Conservation (phyloP, 2,329 filamentous ascomycete species). For the Curvularia lunata region DNA sequence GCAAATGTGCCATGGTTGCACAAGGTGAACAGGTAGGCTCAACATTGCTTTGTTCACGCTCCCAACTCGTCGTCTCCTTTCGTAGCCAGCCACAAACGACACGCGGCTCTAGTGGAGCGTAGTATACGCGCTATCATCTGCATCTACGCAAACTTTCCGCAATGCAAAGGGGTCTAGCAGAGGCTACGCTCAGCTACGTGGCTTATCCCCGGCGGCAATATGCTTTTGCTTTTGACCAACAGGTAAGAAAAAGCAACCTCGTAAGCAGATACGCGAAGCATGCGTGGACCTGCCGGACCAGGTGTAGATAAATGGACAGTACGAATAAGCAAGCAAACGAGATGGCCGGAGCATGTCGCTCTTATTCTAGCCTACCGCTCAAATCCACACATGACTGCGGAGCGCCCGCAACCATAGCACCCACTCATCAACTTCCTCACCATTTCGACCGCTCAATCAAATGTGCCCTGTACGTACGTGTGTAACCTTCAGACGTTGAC, state of each 20-base stretch:
- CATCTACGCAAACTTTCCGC: neutral
- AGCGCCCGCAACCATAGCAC: neutral
- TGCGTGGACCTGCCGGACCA: neutral
- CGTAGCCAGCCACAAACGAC: neutral
- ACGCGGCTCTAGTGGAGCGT: neutral
- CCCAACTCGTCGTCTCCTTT: no score
- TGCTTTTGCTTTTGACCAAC: neutral
- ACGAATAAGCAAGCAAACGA: neutral
- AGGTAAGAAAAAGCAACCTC: neutral
- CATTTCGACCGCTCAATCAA: neutral
- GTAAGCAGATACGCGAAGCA: neutral
- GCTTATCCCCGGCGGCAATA: neutral
- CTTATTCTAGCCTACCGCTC: neutral
- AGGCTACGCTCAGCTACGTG: neutral
- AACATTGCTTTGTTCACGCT: neutral
- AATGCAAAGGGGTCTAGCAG: neutral
- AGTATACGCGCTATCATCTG: neutral
- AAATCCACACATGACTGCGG: neutral
- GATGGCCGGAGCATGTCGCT: neutral
- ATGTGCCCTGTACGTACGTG: no score
- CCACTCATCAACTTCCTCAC: no score
- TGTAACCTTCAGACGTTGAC: neutral
- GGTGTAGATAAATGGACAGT: neutral
- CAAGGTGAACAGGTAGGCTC: neutral
- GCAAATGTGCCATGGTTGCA: no score